Conservation (phyloP, 2,329 filamentous ascomycete species). For the Volutella citrinella region DNA sequence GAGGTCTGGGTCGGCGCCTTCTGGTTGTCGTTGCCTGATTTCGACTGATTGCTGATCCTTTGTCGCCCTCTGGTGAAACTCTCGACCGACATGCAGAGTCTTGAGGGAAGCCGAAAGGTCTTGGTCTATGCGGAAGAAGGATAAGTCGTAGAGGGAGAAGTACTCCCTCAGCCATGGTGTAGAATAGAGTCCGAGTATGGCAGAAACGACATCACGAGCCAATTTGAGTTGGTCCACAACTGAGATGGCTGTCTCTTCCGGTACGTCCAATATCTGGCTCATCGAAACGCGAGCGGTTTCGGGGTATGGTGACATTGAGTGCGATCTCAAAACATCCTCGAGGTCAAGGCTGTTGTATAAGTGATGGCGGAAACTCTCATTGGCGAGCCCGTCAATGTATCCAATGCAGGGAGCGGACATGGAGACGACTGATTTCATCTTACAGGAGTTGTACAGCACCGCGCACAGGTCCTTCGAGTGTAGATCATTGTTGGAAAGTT, state of each 20-base stretch:
- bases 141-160: constrained; percentile 1
- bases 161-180: constrained; percentile 5
- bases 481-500: too few relatives aligned
- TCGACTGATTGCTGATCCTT: too few relatives aligned
- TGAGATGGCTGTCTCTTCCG: neutral
- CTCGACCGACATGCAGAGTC: neutral
- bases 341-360: too few relatives aligned
- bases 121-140: neutral
- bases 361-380: too few relatives aligned
- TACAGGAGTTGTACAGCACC: too few relatives aligned
- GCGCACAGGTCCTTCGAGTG: too few relatives aligned
- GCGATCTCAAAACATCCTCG: too few relatives aligned
- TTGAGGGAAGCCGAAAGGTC: neutral
- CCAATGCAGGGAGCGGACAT: too few relatives aligned
- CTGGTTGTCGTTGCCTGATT: neutral
- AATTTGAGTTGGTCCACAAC: constrained; percentile 3
- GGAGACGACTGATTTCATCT: too few relatives aligned
- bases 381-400: too few relatives aligned
- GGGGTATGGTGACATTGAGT: too few relatives aligned
- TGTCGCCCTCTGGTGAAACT: too few relatives aligned
- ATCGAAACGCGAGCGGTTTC: neutral
- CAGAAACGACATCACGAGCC: neutral
- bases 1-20: neutral
- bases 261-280: neutral
- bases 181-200: constrained; percentile 4